Evolutionary conservation across 345 rosid species (phyloP).

Genomic region (Lepidium didymum): DNA sequence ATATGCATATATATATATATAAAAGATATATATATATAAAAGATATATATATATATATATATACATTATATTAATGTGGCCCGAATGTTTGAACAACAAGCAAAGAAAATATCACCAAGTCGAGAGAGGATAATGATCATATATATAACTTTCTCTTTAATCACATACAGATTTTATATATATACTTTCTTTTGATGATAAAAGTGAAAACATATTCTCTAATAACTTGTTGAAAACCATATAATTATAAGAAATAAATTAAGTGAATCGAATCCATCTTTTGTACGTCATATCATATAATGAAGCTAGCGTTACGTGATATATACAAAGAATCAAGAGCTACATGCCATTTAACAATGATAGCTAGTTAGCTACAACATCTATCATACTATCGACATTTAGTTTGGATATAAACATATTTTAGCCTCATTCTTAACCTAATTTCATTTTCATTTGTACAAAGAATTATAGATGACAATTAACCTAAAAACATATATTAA

Average conservation of each 20-base stretch:
- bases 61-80: no score
- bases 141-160: constrained; percentile 43
- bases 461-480: no score
- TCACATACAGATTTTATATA: no score
- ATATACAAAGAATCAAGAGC: constrained; percentile 9
- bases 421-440: background rate
- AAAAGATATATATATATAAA: background rate
- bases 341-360: constrained; percentile 3
- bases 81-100: constrained; percentile 75
- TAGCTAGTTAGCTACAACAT: background rate
- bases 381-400: background rate
- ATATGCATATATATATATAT: constrained; percentile 9
- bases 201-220: constrained; percentile 22
- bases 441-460: background rate
- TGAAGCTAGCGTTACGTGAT: constrained; percentile 5
- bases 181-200: constrained; percentile 9
- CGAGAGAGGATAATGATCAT: constrained; percentile 35
- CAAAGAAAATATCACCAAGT: constrained; percentile 30
- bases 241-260: background rate
- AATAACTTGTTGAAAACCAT: constrained; percentile 16
- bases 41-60: constrained; percentile 30
- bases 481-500: no score
- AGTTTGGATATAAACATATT: background rate
- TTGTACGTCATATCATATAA: constrained; percentile 6
- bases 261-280: constrained; percentile 17